Percentiles rank a stretch among this genome's conserved stretches.
Conservation (phyloP, 129 eudicot genomes). For the Kitagawia praeruptora region DNA sequence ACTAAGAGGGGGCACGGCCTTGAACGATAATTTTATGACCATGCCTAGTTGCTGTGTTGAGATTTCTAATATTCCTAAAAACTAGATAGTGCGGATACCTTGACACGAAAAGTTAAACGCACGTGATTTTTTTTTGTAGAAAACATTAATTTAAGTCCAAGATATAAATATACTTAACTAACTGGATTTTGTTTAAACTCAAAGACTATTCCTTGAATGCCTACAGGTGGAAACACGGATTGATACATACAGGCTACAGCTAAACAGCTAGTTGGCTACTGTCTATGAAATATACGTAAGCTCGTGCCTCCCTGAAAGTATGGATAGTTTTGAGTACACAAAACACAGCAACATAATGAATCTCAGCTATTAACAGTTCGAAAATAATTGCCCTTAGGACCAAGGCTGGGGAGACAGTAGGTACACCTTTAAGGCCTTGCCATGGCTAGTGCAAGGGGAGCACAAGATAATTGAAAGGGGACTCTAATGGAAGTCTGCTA, state of each 20-base stretch:
- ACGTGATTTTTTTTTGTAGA: background rate
- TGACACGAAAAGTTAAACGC: background rate
- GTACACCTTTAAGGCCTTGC: background rate
- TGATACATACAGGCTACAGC: background rate
- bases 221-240: background rate
- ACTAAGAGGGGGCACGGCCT: background rate
- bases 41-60: background rate
- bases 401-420: no score
- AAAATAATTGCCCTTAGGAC: background rate
- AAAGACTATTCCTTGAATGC: background rate
- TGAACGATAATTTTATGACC: background rate
- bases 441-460: background rate
- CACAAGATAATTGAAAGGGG: background rate
- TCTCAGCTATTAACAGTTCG: background rate
- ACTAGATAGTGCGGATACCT: background rate
- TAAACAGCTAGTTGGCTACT: background rate
- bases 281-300: background rate
- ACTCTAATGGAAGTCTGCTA: background rate
- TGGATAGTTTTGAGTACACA: background rate
- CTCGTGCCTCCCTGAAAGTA: background rate
- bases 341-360: background rate
- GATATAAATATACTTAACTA: background rate
- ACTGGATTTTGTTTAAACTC: background rate
- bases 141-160: background rate
- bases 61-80: background rate